Evolutionary conservation across 2,329 filamentous ascomycete genomes (phyloP).

Genomic region (Hypoxylon sp.): DNA sequence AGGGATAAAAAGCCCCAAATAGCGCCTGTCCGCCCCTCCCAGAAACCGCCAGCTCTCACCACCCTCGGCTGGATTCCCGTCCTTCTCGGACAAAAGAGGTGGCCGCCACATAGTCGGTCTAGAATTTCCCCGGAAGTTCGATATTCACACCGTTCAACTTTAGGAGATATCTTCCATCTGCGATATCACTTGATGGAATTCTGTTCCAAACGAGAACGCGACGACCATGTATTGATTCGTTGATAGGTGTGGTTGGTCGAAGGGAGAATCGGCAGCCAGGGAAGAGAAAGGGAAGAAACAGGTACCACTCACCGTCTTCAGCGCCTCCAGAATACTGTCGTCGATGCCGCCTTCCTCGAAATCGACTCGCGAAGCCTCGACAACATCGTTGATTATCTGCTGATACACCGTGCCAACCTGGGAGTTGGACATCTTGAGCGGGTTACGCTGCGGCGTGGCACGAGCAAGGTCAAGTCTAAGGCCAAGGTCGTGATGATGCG

Average conservation of each 20-base stretch:
- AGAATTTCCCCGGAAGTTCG: neutral
- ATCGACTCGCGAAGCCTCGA: slow-evolving; percentile 89
- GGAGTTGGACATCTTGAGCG: slow-evolving; percentile 63
- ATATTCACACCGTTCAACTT: slow-evolving; percentile 3
- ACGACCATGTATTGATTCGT: slow-evolving; percentile 10
- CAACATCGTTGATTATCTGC: slow-evolving; percentile 81
- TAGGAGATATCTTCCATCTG: neutral
- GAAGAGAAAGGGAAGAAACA: slow-evolving; percentile 21
- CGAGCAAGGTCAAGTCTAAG: neutral
- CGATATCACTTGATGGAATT: slow-evolving; percentile 1
- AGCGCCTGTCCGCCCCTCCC: slow-evolving; percentile 57
- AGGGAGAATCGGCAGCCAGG: slow-evolving; percentile 16
- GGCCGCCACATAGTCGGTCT: slow-evolving; percentile 7
- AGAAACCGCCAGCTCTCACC: slow-evolving; percentile 50
- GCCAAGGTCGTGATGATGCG: neutral
- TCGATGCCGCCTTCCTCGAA: slow-evolving; percentile 97
- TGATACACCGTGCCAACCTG: slow-evolving; percentile 80
- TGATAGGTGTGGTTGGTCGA: slow-evolving; percentile 13
- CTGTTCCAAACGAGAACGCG: neutral
- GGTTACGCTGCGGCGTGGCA: slow-evolving; percentile 7
- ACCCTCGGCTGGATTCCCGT: slow-evolving; percentile 45
- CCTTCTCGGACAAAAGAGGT: slow-evolving; percentile 27
- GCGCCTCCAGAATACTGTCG: slow-evolving; percentile 82
- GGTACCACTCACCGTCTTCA: slow-evolving; percentile 76
- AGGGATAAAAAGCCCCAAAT: slow-evolving; percentile 65